These are phyloP conservation scores for Cyberlindnera euphorbiiphila DNA, from an alignment of 805 yeast genomes.

Conservation along the genomic window DNA sequence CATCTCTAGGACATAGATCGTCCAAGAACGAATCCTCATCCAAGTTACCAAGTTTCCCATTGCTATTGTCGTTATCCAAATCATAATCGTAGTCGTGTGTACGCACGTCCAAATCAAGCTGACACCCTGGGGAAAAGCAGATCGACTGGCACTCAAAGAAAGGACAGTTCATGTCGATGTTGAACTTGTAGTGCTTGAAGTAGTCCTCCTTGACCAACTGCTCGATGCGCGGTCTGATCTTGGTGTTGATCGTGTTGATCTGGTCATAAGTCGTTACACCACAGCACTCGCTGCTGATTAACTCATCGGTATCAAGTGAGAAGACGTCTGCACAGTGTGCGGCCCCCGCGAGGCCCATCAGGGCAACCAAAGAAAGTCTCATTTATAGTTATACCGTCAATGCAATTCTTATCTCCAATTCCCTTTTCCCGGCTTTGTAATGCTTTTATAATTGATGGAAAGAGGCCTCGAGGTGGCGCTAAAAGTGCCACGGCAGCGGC, in stretches of 20 bases:
- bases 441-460: too few species aligned
- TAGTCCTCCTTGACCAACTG: conserved; percentile 68
- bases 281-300: conserved; percentile 30
- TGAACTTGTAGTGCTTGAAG: conserved; percentile 68
- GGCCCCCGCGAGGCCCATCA: conserved; percentile 1
- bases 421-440: too few species aligned
- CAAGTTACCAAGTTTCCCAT: conserved; percentile 41
- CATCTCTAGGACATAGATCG: conserved; percentile 32
- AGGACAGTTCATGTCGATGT: conserved; percentile 81
- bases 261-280: conserved; percentile 42
- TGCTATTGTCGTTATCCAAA: conserved; percentile 27
- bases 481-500: not conserved
- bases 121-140: conserved; percentile 29
- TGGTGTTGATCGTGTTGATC: conserved; percentile 47
- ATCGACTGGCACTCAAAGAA: conserved; percentile 66
- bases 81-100: conserved; percentile 26
- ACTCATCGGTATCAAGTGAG: conserved; percentile 14
- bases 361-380: not conserved
- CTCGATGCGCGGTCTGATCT: conserved; percentile 53
- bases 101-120: conserved; percentile 29
- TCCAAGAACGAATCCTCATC: conserved; percentile 35
- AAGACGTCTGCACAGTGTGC: conserved; percentile 16
- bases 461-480: too few species aligned
- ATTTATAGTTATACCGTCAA: too few species aligned
- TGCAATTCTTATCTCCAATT: too few species aligned